Base-by-base conservation (phyloP, 2,329 filamentous ascomycete species). In the Hypoxylon sp. region DNA sequence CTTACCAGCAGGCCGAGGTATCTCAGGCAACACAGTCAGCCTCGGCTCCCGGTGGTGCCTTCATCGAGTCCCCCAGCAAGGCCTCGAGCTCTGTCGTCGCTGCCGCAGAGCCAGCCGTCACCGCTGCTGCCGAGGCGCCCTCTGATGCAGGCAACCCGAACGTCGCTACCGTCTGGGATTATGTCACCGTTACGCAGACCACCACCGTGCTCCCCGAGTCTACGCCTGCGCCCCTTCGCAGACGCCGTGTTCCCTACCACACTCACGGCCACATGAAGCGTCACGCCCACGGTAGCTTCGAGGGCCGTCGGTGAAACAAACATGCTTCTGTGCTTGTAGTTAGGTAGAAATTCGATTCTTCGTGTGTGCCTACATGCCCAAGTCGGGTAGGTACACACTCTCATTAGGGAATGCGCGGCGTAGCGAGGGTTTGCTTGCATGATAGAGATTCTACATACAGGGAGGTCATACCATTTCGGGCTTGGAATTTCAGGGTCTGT, bases 131-230 rank as follows among this genome's bases (percentile, higher is more conserved):
- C 11, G 45, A 16, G 23, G 29, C 32, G 7, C 20, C 58, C 32
- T 51, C 44, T 19, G 62, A 49, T 17, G 51, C 60, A 11, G 61
- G 59, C 12, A 53, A 62, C 36, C 67, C 66, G 42, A 57, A 60
- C 16, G 57, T 67, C 49, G 69, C 62, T 31, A 79, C 74, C 16
- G 69, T 78, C 42, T 76, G 69, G 63, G 69, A 77, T 60, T 77
- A 77, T 2, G 71, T 78, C 8, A 78, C 77, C 7, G 71, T 79
- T 19, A 79, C 71, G 17, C 67, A 61, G 7, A 67, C 55, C 2
- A 59, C 51, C 9, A 65, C 62, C 3, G 52, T 60, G 3, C 13
- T 13, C 2, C 32, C 57, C n/a, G 55, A 56, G n/a, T 21, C 63
- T 15, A 63, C 64, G 2, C 46, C 58, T 5, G 50, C 45, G 2